These are phyloP conservation scores for Bremia lactucae DNA, from an alignment of 352 stramenopile genomes.

Conservation along the genomic window DNA sequence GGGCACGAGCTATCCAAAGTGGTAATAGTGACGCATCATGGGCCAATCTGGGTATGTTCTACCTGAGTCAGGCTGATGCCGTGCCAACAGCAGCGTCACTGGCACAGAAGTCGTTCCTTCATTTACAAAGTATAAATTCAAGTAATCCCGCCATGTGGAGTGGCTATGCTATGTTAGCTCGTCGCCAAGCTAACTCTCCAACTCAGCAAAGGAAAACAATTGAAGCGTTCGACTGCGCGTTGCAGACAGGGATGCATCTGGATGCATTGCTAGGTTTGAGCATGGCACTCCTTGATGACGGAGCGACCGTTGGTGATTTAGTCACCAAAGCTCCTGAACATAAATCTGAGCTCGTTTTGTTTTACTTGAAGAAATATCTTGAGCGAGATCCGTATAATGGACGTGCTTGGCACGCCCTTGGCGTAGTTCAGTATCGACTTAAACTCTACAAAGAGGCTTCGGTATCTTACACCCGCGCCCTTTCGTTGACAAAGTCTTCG, in stretches of 20 bases:
- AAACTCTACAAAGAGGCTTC: slow-evolving; percentile 32
- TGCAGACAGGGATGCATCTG: slow-evolving; percentile 61
- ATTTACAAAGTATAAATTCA: slow-evolving; percentile 70
- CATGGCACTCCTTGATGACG: slow-evolving; percentile 21
- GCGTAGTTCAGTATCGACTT: slow-evolving; percentile 48
- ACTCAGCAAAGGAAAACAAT: slow-evolving; percentile 38
- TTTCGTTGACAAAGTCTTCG: slow-evolving; percentile 4
- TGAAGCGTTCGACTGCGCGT: slow-evolving; percentile 67
- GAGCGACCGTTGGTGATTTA: slow-evolving; percentile 11
- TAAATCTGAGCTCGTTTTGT: slow-evolving; percentile 36
- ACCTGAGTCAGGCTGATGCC: slow-evolving; percentile 33
- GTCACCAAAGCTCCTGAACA: slow-evolving; percentile 9
- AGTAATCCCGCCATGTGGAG: slow-evolving; percentile 83
- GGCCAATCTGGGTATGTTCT: slow-evolving; percentile 82
- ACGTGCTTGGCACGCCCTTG: slow-evolving; percentile 49
- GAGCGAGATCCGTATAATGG: slow-evolving; percentile 61
- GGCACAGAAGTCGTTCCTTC: slow-evolving; percentile 69
- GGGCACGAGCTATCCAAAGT: slow-evolving; percentile 55
- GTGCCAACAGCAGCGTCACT: slow-evolving; percentile 23
- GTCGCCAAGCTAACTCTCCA: slow-evolving; percentile 23
- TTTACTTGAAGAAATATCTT: slow-evolving; percentile 72
- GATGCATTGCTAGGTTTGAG: slow-evolving; percentile 63
- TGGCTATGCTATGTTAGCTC: slow-evolving; percentile 70
- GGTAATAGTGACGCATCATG: slow-evolving; percentile 55
- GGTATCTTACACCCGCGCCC: slow-evolving; percentile 26